A percentile compares a stretch with the other conserved stretches of the same genome.
Conservation (phyloP, 257 asterid genomes). For the Agastache rugosa region DNA sequence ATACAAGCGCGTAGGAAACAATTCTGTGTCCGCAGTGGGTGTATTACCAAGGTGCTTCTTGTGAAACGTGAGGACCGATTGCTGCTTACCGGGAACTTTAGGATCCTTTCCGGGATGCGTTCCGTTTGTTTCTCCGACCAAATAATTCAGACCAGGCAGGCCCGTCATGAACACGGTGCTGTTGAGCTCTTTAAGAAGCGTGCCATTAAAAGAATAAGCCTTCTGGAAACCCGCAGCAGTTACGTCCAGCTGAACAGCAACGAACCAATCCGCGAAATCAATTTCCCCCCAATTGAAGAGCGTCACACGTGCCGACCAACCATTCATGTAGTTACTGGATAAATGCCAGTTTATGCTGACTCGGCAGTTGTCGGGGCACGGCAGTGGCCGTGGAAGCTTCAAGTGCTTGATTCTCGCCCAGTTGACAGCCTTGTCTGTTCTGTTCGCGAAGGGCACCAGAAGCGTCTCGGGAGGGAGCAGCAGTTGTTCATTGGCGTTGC, state of each 20-base stretch:
- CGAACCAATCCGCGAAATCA: slow-evolving; percentile 61
- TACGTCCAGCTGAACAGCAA: slow-evolving; percentile 52
- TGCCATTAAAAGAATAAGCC: slow-evolving; percentile 73
- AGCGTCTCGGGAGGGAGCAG: slow-evolving; percentile 65
- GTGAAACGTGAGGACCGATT: slow-evolving; percentile 60
- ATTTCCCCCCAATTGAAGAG: slow-evolving; percentile 66
- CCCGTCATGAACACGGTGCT: slow-evolving; percentile 64
- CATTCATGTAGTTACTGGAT: slow-evolving; percentile 48
- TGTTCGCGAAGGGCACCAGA: slow-evolving; percentile 59
- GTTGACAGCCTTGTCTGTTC: slow-evolving; percentile 48
- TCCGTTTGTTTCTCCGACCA: slow-evolving; percentile 58
- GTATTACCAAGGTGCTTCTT: slow-evolving; percentile 44
- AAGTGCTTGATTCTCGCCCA: slow-evolving; percentile 53
- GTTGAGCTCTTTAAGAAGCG: slow-evolving; percentile 41
- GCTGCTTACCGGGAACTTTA: slow-evolving; percentile 69
- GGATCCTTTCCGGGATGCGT: slow-evolving; percentile 59
- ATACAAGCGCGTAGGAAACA: slow-evolving; percentile 60
- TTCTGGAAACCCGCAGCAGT: slow-evolving; percentile 54
- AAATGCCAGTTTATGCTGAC: slow-evolving; percentile 79
- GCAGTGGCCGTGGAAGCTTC: slow-evolving; percentile 47
- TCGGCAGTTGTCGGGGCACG: slow-evolving; percentile 77
- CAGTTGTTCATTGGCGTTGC: slow-evolving; percentile 41
- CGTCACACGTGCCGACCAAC: slow-evolving; percentile 74
- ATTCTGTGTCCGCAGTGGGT: slow-evolving; percentile 47
- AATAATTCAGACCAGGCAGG: slow-evolving; percentile 58